Base-by-base conservation (phyloP, 306 rosid genomes). In the Echinosophora koreensis region DNA sequence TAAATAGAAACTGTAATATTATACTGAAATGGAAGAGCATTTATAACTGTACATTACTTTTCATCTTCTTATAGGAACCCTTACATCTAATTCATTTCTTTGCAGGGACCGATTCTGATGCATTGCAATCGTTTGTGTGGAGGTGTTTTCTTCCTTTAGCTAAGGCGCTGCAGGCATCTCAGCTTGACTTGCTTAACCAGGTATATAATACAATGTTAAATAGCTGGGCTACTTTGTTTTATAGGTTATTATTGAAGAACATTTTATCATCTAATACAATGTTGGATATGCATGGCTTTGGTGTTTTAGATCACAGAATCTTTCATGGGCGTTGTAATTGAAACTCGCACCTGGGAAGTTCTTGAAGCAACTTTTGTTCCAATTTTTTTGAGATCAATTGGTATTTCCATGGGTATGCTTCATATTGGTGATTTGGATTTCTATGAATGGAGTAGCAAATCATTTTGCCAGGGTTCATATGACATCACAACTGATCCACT, bases 61-160 rank as follows among this genome's bases (percentile, higher is more conserved):
- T 62, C 28, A 18, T 78, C 6, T 75, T 68, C 39, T 42, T 16
- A 13, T 38, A 16, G 68, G 67, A 54, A 46, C 8, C 39, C 27
- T 65, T 65, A 41, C 2, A 16, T 66, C 11, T 76, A 66, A 65
- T 71, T 39, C 59, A 17, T 66, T 83, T 80, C 54, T 61, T 73
- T 62, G 76, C 77, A 93, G 98, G 89, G 64, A 63, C 72, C 46
- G 73, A 77, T 67, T 63, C 50, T 80, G 85, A 81, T 58, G 86
- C 87, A 14, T 59, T 88, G 51, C 60, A 60, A 58, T 86, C 81
- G 39, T 91, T 91, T 81, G 84, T 86, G 75, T 85, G 84, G 86
- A 83, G 77, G 80, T 84, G 89, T 77, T 93, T 91, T 79, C 85
- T 93, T 80, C 98, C 97, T 74, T 80, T 93, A 79, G 88, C 82